Conservation (phyloP, 441 rosid genomes). For the Croton setiger region DNA sequence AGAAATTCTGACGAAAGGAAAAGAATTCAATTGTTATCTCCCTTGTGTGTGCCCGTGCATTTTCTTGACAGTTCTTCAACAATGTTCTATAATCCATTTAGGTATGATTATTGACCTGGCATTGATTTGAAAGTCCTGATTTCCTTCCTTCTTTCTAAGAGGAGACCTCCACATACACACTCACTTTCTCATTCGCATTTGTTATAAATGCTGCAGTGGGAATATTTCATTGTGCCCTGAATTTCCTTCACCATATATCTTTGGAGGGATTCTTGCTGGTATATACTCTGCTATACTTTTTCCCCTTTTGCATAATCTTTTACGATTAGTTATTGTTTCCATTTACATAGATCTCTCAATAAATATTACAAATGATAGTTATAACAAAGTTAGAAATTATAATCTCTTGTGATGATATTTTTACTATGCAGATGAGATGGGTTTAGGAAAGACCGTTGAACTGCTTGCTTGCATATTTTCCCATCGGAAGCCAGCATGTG, state of each 20-base stretch:
- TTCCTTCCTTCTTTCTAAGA: neutral
- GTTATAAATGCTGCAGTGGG: slow-evolving; percentile 59
- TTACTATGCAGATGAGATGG: slow-evolving; percentile 84
- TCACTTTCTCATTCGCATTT: slow-evolving; percentile 17
- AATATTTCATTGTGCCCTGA: slow-evolving; percentile 59
- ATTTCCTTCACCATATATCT: slow-evolving; percentile 48
- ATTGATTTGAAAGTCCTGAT: slow-evolving; percentile 13
- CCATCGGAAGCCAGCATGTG: slow-evolving; percentile 57
- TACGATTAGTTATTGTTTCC: neutral
- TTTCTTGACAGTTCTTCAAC: slow-evolving; percentile 62
- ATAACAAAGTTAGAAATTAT: slow-evolving; percentile 1
- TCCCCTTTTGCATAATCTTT: neutral
- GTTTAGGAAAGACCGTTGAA: slow-evolving; percentile 96
- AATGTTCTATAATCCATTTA: slow-evolving; percentile 95
- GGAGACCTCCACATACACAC: neutral
- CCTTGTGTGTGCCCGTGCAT: slow-evolving; percentile 58
- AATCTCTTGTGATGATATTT: slow-evolving; percentile 23
- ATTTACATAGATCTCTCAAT: neutral
- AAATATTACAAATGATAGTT: neutral
- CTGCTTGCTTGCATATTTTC: slow-evolving; percentile 89
- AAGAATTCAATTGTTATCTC: slow-evolving; percentile 53
- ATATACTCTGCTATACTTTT: slow-evolving; percentile 27
- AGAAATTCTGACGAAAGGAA: slow-evolving; percentile 34
- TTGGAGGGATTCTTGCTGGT: slow-evolving; percentile 98
- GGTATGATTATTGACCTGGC: slow-evolving; percentile 43